Percentiles rank a stretch among this genome's conserved stretches.
These are phyloP conservation scores for Phytophthora constricta DNA, from an alignment of 352 stramenopile species.

Conservation along the genomic window DNA sequence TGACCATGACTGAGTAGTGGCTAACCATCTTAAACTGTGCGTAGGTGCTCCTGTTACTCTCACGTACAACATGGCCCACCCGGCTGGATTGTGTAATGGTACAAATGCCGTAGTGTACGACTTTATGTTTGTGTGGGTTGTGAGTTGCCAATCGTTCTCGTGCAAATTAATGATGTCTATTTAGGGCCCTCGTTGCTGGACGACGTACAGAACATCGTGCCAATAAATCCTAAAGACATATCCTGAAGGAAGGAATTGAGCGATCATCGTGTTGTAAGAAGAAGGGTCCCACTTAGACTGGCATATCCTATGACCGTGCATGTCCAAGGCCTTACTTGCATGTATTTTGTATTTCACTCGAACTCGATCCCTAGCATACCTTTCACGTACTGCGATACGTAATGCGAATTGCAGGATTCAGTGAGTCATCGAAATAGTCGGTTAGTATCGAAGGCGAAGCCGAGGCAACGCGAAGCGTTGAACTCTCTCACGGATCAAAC, in stretches of 20 bases:
- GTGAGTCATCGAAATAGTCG: conserved; percentile 84
- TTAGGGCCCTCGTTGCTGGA: neutral
- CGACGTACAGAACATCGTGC: neutral
- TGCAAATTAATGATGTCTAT: neutral
- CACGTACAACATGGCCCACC: neutral
- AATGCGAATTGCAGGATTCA: conserved; percentile 91
- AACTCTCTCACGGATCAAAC: no score
- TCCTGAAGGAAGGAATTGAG: neutral
- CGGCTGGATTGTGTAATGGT: neutral
- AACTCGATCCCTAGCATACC: no score
- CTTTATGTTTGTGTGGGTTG: neutral
- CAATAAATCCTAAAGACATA: neutral
- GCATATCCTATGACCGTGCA: neutral
- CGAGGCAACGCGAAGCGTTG: no score
- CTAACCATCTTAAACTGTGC: neutral
- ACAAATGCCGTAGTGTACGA: neutral
- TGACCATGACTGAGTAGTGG: neutral
- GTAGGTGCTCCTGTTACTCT: neutral
- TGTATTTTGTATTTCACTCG: neutral
- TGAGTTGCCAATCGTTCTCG: neutral
- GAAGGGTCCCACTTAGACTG: neutral
- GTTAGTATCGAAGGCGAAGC: neutral
- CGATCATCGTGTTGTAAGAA: neutral
- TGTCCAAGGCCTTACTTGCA: neutral
- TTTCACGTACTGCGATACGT: conserved; percentile 90